Evolutionary conservation across 2,329 filamentous ascomycete species (phyloP), one percentile per base, ranked within the genome.

Genomic region (Colletotrichum navitas): DNA sequence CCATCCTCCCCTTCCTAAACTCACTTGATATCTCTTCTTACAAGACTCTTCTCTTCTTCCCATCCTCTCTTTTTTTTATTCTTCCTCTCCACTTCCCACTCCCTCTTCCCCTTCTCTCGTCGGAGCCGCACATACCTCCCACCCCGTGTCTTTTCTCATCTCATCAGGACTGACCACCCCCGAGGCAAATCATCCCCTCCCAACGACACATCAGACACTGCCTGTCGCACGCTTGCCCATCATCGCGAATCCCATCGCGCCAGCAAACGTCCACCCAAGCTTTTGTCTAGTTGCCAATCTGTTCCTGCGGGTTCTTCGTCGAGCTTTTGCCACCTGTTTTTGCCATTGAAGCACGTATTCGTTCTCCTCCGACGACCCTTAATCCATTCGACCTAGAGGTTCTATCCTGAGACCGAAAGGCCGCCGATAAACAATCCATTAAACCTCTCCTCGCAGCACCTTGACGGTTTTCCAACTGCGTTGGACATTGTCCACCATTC

Each of bases 341-440:
- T 77, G 51, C 58, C 60, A 63, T 73, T 59, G 63, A 64, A 65
- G 68, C 71, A 64, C 26, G 29, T 68, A 74, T 77, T 81, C 79
- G 81, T 84, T 84, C 18, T 45, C 34, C 56, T 24, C 82, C 81
- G 76, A 80, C 81, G 80, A 80, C 79, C 76, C 81, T 81, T 83
- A 82, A 83, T 84, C 75, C 75, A 77, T 78, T 80, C 78, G 77
- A 76, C 76, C 79, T 78, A 77, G 80, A 79, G 77, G 78, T 80
- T 78, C 68, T 43, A 52, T 36, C n/a, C 34, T 56, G 58, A 67
- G 58, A 71, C 68, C 63, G 8, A 52, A 51, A 51, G 51, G 41
- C 16, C 51, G 56, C 41, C 43, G 58, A 68, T 54, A 39, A 47
- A 29, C 43, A 68, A 29, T 39, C 36, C 75, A 39, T 79, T 78